phyloP scores from a whole-genome alignment of 2,329 filamentous ascomycete genomes.

The Colletotrichum noveboracense region DNA sequence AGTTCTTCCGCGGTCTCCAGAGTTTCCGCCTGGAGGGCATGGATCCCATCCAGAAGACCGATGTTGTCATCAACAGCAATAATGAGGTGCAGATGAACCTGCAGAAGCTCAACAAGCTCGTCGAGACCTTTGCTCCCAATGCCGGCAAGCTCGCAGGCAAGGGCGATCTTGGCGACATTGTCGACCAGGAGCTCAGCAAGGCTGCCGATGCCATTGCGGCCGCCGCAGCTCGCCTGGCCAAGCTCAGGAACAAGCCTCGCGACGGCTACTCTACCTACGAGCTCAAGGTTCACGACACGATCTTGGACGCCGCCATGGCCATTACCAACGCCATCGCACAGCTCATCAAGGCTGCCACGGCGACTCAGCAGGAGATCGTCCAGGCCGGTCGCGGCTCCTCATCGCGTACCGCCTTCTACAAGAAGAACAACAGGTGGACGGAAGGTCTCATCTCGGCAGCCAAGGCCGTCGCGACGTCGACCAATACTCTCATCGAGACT shows the following conservation, averaged over 20 bases:
- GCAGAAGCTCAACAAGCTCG: constrained; percentile 91
- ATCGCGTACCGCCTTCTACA: constrained; percentile 94
- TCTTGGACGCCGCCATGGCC: constrained; percentile 89
- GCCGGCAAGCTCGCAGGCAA: constrained; percentile 80
- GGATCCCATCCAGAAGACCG: constrained; percentile 90
- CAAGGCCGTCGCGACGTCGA: constrained; percentile 92
- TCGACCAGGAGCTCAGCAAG: constrained; percentile 90
- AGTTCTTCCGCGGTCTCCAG: constrained; percentile 93
- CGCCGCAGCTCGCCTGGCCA: constrained; percentile 85
- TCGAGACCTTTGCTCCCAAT: constrained; percentile 89
- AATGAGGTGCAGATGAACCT: constrained; percentile 94
- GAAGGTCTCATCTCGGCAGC: constrained; percentile 96
- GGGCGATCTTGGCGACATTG: constrained; percentile 90
- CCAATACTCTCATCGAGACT: constrained; percentile 96
- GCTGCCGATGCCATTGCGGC: constrained; percentile 95
- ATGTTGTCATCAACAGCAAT: constrained; percentile 97
- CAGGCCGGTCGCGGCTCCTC: constrained; percentile 87
- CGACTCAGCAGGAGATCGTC: constrained; percentile 95
- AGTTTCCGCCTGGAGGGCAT: constrained; percentile 93
- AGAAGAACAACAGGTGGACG: constrained; percentile 99
- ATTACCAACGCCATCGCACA: constrained; percentile 94
- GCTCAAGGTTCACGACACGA: constrained; percentile 93
- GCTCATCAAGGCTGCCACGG: constrained; percentile 93
- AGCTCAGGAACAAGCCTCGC: constrained; percentile 94
- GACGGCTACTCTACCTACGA: constrained; percentile 97